A percentile compares a stretch with the other conserved stretches of the same genome.
phyloP scores from a whole-genome alignment of 2,329 filamentous ascomycete genomes.

The Akanthomyces dipterigenus region DNA sequence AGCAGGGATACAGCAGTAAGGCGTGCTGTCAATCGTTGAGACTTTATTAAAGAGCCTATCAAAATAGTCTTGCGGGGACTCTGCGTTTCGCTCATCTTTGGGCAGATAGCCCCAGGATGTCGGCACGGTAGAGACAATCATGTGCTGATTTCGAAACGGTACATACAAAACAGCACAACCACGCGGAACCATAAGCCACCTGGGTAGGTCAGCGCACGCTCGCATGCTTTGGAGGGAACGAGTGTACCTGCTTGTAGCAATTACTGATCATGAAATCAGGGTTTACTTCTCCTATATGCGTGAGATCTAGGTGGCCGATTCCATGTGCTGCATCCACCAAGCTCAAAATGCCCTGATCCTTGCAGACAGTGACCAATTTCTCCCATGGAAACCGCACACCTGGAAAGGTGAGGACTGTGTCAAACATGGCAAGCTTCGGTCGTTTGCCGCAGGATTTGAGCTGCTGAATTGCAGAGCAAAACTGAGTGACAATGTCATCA shows the following conservation, averaged over 20 bases:
- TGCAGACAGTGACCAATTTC: constrained; percentile 48
- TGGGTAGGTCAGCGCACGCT: constrained; percentile 15
- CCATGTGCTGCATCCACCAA: constrained; percentile 66
- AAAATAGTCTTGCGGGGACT: constrained; percentile 42
- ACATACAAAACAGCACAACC: constrained; percentile 66
- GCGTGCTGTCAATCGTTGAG: constrained; percentile 57
- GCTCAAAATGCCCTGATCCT: constrained; percentile 53
- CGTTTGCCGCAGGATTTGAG: constrained; percentile 43
- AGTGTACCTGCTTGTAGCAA: constrained; percentile 50
- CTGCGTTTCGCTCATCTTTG: constrained; percentile 12
- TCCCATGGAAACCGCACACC: constrained; percentile 67
- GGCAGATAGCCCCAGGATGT: constrained; percentile 62
- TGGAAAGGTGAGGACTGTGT: constrained; percentile 61
- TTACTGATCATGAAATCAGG: constrained; percentile 71
- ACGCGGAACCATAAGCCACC: constrained; percentile 65
- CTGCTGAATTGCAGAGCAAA: constrained; percentile 28
- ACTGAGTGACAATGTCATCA: constrained; percentile 40
- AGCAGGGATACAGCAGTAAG: constrained; percentile 55
- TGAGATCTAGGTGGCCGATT: constrained; percentile 61
- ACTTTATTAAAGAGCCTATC: constrained; percentile 58
- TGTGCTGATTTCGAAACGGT: constrained; percentile 55
- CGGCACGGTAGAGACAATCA: constrained; percentile 60
- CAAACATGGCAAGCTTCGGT: constrained; percentile 60
- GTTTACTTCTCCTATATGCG: constrained; percentile 45
- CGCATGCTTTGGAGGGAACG: background rate